Conservation (phyloP, 306 rosid genomes). For the Phaseolus lunatus region DNA sequence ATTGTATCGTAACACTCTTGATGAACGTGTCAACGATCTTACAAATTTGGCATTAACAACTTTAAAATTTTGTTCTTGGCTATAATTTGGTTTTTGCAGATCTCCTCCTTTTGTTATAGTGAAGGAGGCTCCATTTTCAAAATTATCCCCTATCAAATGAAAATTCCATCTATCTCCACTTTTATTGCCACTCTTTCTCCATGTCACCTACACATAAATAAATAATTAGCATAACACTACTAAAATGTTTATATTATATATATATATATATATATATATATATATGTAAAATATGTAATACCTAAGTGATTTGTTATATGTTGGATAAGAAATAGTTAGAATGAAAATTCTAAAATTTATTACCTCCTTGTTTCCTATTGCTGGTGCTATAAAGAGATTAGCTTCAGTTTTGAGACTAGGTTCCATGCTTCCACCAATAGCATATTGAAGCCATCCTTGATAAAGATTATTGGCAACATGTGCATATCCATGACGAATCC, state of each 20-base stretch:
- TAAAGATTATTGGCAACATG: background rate
- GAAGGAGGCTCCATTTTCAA: background rate
- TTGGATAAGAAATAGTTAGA: background rate
- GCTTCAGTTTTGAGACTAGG: background rate
- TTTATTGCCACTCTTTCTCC: background rate
- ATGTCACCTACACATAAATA: background rate
- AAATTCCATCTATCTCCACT: background rate
- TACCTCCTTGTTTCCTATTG: background rate
- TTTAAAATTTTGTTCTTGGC: background rate
- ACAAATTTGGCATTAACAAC: background rate
- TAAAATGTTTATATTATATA: background rate
- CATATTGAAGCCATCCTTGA: background rate
- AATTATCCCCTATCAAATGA: background rate
- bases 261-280: background rate
- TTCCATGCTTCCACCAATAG: background rate
- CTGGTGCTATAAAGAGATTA: background rate
- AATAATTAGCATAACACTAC: background rate
- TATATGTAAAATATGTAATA: too few species aligned
- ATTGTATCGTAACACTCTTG: background rate
- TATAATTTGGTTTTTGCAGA: background rate
- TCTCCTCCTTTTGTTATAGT: background rate
- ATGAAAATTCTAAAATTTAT: background rate
- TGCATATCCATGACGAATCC: background rate
- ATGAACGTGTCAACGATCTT: background rate
- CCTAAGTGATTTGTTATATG: background rate